Conservation (phyloP, 1,139 yeast genomes). For the Eremothecium sinecaudum region DNA sequence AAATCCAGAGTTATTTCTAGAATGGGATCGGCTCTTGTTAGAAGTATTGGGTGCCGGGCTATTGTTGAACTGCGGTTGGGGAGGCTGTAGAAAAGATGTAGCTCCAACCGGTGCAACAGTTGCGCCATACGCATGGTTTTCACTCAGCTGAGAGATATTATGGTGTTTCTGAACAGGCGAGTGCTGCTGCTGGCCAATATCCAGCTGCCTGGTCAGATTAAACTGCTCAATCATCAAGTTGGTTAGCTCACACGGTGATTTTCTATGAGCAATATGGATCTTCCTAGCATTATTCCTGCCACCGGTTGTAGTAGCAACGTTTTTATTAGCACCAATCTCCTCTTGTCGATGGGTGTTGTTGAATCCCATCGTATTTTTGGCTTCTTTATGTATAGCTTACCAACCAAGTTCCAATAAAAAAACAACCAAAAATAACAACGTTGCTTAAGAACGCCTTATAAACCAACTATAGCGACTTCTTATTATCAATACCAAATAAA, state of each 20-base stretch:
- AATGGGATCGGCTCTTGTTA: constrained; percentile 28
- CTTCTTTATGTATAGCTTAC: too few species aligned
- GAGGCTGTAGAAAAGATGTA: constrained; percentile 18
- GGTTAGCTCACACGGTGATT: constrained; percentile 93
- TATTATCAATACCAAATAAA: too few species aligned
- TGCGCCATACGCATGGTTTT: constrained; percentile 12
- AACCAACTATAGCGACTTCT: too few species aligned
- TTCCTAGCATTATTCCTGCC: constrained; percentile 39
- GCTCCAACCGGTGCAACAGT: constrained; percentile 2
- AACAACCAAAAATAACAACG: too few species aligned
- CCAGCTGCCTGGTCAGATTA: constrained; percentile 86
- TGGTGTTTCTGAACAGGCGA: constrained; percentile 67
- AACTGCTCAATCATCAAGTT: constrained; percentile 89
- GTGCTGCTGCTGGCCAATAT: constrained; percentile 84
- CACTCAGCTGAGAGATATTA: constrained; percentile 34
- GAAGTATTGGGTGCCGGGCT: constrained; percentile 16
- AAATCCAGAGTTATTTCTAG: constrained; percentile 29
- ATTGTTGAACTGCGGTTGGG: constrained; percentile 26
- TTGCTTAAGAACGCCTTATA: too few species aligned
- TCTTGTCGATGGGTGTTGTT: too few species aligned
- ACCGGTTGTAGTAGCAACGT: constrained; percentile 29
- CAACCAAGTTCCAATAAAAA: too few species aligned
- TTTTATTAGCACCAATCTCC: constrained; percentile 1
- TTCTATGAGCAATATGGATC: constrained; percentile 84
- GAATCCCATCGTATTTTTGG: too few species aligned